Percentiles rank a stretch among this genome's conserved stretches.
Conservation (phyloP, 164 flowering plant species). For the Santalum album region DNA sequence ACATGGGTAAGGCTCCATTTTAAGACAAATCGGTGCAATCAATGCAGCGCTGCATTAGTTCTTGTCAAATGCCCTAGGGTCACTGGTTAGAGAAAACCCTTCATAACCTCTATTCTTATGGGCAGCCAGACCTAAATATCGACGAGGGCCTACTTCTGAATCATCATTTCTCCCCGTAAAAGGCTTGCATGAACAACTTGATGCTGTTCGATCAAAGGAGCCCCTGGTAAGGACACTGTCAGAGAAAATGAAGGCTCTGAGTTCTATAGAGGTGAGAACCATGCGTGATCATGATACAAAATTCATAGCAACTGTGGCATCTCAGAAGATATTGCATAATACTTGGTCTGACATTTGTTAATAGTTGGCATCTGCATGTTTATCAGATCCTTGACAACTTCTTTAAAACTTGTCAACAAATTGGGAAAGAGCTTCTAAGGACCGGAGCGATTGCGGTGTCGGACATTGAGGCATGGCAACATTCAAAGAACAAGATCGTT, state of each 20-base stretch:
- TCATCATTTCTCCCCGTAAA: slow-evolving; percentile 9
- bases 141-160: slow-evolving; percentile 7
- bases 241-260: slow-evolving; percentile 15
- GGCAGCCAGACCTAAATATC: slow-evolving; percentile 27
- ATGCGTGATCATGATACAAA: neutral
- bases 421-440: slow-evolving; percentile 23
- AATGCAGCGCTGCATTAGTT: too few relatives aligned
- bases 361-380: neutral
- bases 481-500: slow-evolving; percentile 29
- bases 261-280: slow-evolving; percentile 20
- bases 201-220: slow-evolving; percentile 9
- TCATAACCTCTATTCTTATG: slow-evolving; percentile 14
- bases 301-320: too few relatives aligned
- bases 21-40: too few relatives aligned
- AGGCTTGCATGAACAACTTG: slow-evolving; percentile 13
- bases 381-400: slow-evolving; percentile 22
- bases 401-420: slow-evolving; percentile 20
- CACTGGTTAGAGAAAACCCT: too few relatives aligned
- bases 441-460: slow-evolving; percentile 17
- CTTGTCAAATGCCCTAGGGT: too few relatives aligned
- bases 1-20: too few relatives aligned
- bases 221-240: slow-evolving; percentile 24
- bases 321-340: neutral
- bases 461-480: slow-evolving; percentile 26
- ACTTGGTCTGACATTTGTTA: neutral